Evolutionary conservation across 202 grass and related monocot species (phyloP).

Genomic region (Setaria viridis): DNA sequence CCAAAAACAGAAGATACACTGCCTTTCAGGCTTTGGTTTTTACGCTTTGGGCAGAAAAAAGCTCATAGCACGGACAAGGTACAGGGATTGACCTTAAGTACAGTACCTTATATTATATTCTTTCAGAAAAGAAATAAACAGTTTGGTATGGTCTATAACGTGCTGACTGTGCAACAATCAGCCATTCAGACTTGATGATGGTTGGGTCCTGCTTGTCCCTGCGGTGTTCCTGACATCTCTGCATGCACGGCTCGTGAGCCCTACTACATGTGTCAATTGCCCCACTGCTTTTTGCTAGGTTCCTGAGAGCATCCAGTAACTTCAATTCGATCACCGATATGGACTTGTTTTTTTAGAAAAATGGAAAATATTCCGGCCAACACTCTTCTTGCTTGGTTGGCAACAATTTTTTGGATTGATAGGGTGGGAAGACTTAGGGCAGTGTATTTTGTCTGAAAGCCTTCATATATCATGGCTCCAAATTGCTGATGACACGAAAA

Average conservation of each 20-base stretch:
- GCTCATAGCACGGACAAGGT: background rate
- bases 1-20: background rate
- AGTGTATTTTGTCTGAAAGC: no score
- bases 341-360: background rate
- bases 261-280: background rate
- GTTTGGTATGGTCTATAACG: background rate
- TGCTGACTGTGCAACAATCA: background rate
- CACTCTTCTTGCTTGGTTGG: background rate
- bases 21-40: conserved; percentile 8
- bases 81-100: background rate
- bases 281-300: background rate
- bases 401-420: background rate
- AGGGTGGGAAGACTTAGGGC: background rate
- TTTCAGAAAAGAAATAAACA: background rate
- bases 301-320: background rate
- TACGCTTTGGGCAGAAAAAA: conserved; percentile 14
- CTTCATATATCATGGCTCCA: background rate
- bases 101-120: background rate
- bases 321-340: background rate
- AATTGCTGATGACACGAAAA: no score
- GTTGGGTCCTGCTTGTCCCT: background rate
- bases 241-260: background rate
- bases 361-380: no score
- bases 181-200: background rate
- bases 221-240: background rate